phyloP scores from a whole-genome alignment of 306 rosid species.

The Fagus crenata region DNA sequence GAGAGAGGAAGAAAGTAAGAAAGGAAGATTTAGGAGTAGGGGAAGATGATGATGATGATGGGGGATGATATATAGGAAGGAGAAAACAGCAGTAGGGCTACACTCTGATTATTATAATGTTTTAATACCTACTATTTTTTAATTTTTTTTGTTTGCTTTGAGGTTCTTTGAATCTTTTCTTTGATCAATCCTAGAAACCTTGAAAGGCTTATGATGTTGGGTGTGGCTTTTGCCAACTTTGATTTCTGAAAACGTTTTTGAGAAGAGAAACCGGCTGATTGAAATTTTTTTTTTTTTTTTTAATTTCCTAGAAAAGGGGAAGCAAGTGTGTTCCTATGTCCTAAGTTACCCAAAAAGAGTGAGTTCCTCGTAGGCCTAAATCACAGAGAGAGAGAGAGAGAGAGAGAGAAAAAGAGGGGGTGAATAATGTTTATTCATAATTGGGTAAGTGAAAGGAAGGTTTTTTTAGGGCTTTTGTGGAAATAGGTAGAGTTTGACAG shows the following conservation, averaged over 20 bases:
- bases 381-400: not conserved
- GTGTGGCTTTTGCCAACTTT: conserved; percentile 37
- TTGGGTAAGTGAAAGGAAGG: conserved; percentile 29
- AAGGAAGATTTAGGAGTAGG: not conserved
- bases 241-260: conserved; percentile 27
- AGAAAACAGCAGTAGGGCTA: conserved; percentile 42
- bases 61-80: conserved; percentile 26
- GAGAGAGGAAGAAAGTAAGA: not conserved
- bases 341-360: conserved; percentile 2
- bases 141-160: conserved; percentile 5
- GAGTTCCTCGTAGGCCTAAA: conserved; percentile 13
- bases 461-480: conserved; percentile 50
- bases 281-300: not conserved
- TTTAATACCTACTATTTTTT: not conserved
- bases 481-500: conserved; percentile 57
- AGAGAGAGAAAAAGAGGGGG: conserved; percentile 8
- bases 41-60: conserved; percentile 17
- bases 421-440: conserved; percentile 23
- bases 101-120: not conserved
- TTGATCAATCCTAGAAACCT: conserved; percentile 58
- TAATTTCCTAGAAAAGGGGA: conserved; percentile 32
- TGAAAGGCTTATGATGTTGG: conserved; percentile 38
- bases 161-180: conserved; percentile 42
- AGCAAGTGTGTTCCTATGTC: conserved; percentile 30
- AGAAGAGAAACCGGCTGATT: conserved; percentile 23